These are phyloP conservation scores for Metarhizium rileyi DNA, from an alignment of 2,329 filamentous ascomycete genomes.

Conservation along the genomic window DNA sequence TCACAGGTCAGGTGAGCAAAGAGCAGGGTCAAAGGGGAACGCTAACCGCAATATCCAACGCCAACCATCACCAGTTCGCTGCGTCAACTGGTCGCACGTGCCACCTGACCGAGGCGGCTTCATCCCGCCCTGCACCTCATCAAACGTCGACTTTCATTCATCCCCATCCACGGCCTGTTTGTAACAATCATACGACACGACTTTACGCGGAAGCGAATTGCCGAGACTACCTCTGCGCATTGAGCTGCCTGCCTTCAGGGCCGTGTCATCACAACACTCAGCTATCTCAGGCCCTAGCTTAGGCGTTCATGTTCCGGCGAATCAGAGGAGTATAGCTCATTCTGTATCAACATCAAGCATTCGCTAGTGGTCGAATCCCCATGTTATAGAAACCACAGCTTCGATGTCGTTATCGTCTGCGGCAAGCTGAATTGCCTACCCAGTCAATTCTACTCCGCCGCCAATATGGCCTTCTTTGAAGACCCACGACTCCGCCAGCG, in stretches of 20 bases:
- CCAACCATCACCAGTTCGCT: neutral
- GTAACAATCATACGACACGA: too few species aligned
- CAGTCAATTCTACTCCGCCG: conserved; percentile 13
- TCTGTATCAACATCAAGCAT: neutral
- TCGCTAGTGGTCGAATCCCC: neutral
- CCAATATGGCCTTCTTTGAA: conserved; percentile 50
- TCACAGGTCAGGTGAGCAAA: too few species aligned
- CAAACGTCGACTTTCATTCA: neutral
- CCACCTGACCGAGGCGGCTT: neutral
- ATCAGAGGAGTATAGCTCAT: neutral
- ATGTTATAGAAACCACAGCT: neutral
- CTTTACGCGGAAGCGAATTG: neutral
- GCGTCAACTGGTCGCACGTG: neutral
- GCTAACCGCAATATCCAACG: neutral
- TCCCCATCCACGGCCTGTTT: neutral
- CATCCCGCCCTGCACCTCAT: neutral
- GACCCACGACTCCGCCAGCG: conserved; percentile 88
- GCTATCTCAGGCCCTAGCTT: neutral
- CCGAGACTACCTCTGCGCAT: neutral
- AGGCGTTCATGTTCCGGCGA: neutral
- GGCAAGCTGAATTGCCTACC: conserved; percentile 10
- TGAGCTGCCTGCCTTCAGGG: neutral
- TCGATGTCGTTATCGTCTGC: neutral
- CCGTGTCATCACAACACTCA: neutral
- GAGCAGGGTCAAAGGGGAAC: too few species aligned